Evolutionary conservation across 2,329 filamentous ascomycete species (phyloP).

Genomic region (Chalaropsis thielavioides): DNA sequence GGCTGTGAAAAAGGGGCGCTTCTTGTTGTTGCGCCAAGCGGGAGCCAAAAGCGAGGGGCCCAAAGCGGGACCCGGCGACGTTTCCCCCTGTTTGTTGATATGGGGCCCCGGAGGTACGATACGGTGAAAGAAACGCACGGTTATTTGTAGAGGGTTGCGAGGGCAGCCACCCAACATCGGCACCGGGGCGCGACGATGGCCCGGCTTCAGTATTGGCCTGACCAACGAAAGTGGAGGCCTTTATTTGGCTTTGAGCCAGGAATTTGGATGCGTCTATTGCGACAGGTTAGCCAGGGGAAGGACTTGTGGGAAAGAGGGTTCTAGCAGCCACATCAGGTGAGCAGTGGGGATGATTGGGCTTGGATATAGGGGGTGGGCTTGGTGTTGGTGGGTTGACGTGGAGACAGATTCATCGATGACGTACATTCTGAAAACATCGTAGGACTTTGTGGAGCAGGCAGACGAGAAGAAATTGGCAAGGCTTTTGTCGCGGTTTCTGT

Average conservation of each 20-base stretch:
- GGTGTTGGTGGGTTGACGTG: not conserved
- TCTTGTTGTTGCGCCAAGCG: slow-evolving; percentile 58
- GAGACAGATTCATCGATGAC: slow-evolving; percentile 25
- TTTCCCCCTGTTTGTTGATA: slow-evolving; percentile 52
- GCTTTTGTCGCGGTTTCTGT: not conserved
- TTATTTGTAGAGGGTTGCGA: slow-evolving; percentile 21
- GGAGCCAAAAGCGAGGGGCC: slow-evolving; percentile 58
- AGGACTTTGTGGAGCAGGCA: not conserved
- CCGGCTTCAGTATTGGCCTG: slow-evolving; percentile 36
- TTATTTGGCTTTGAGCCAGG: slow-evolving; percentile 88
- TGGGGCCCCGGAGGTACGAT: slow-evolving; percentile 48
- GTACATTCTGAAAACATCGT: slow-evolving; percentile 64
- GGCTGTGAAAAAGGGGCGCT: slow-evolving; percentile 88
- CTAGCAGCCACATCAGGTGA: not conserved
- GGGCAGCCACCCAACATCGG: slow-evolving; percentile 19
- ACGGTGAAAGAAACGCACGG: slow-evolving; percentile 33
- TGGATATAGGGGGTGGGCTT: not conserved
- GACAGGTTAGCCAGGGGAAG: slow-evolving; percentile 3
- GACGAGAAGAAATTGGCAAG: not conserved
- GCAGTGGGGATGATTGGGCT: slow-evolving; percentile 12
- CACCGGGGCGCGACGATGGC: slow-evolving; percentile 26
- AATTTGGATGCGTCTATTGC: slow-evolving; percentile 85
- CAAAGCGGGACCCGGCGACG: slow-evolving; percentile 52
- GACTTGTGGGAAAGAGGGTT: not conserved
- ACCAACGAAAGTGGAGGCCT: slow-evolving; percentile 54